These are phyloP conservation scores for Penicillium nordicum DNA, from an alignment of 2,329 filamentous ascomycete genomes.

Conservation along the genomic window DNA sequence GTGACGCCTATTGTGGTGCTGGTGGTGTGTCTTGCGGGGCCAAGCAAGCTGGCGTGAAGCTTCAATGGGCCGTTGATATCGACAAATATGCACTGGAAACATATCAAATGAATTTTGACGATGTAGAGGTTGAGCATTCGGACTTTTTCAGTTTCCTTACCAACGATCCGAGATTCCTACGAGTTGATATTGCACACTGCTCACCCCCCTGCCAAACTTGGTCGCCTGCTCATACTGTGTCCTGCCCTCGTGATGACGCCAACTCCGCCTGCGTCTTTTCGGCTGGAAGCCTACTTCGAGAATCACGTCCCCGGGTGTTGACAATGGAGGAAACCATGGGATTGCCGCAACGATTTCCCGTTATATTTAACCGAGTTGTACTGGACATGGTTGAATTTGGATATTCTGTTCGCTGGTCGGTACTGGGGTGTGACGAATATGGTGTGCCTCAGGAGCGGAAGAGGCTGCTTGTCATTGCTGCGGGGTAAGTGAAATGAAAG, in stretches of 20 bases:
- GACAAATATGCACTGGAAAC: conserved; percentile 55
- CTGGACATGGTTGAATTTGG: conserved; percentile 61
- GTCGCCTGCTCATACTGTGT: conserved; percentile 66
- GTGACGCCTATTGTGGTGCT: conserved; percentile 69
- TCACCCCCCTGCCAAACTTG: conserved; percentile 76
- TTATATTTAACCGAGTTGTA: conserved; percentile 60
- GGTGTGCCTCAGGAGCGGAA: conserved; percentile 50
- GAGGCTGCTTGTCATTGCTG: conserved; percentile 52
- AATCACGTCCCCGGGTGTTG: conserved; percentile 62
- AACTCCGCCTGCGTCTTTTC: conserved; percentile 60
- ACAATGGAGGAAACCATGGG: conserved; percentile 79
- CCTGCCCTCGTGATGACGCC: conserved; percentile 57
- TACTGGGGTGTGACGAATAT: conserved; percentile 51
- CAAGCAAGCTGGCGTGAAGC: conserved; percentile 53
- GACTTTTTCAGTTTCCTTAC: conserved; percentile 48
- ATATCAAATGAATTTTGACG: conserved; percentile 57
- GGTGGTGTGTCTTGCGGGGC: conserved; percentile 70
- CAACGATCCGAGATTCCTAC: conserved; percentile 31
- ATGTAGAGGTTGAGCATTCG: conserved; percentile 32
- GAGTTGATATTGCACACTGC: conserved; percentile 68
- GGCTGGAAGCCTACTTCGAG: conserved; percentile 53
- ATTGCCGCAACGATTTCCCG: conserved; percentile 53
- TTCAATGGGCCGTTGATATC: conserved; percentile 64
- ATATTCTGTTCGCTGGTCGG: conserved; percentile 68
- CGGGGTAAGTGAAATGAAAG: conserved; percentile 43